Evolutionary conservation across 1,284 basidiomycete species (phyloP).

Genomic region (Ceratobasidium sp.): DNA sequence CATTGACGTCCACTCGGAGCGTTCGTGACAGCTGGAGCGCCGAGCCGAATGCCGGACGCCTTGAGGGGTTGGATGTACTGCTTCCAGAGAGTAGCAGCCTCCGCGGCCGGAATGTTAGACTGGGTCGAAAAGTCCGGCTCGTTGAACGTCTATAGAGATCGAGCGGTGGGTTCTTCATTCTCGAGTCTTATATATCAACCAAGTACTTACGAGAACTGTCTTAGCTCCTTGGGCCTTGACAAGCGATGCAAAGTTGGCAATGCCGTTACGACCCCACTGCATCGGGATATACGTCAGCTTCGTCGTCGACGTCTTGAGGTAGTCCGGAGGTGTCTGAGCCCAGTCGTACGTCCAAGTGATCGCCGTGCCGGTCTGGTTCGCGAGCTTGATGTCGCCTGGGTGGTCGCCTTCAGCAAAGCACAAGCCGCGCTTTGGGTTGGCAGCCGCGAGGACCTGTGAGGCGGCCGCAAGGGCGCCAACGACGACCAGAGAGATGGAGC

Average conservation of each 20-base stretch:
- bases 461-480: neutral
- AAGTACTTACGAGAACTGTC: constrained; percentile 52
- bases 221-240: no score
- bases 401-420: constrained; percentile 52
- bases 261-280: no score
- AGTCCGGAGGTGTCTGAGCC: constrained; percentile 50
- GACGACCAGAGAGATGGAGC: constrained; percentile 1
- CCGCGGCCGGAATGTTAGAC: constrained; percentile 57
- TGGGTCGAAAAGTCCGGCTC: constrained; percentile 53
- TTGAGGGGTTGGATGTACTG: constrained; percentile 58
- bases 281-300: constrained; percentile 52
- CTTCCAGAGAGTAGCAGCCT: constrained; percentile 58
- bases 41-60: constrained; percentile 53
- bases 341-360: constrained; percentile 54
- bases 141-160: constrained; percentile 47
- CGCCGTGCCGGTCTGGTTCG: constrained; percentile 48
- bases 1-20: constrained; percentile 25
- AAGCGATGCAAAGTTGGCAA: no score
- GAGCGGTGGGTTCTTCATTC: neutral
- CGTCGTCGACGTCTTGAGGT: constrained; percentile 47
- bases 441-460: constrained; percentile 7
- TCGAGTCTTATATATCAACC: constrained; percentile 49
- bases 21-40: constrained; percentile 52
- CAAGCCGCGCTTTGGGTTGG: constrained; percentile 52
- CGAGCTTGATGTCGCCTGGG: constrained; percentile 51